These are phyloP conservation scores for Cyberlindnera lachancei DNA, from an alignment of 805 yeast species.

Conservation along the genomic window DNA sequence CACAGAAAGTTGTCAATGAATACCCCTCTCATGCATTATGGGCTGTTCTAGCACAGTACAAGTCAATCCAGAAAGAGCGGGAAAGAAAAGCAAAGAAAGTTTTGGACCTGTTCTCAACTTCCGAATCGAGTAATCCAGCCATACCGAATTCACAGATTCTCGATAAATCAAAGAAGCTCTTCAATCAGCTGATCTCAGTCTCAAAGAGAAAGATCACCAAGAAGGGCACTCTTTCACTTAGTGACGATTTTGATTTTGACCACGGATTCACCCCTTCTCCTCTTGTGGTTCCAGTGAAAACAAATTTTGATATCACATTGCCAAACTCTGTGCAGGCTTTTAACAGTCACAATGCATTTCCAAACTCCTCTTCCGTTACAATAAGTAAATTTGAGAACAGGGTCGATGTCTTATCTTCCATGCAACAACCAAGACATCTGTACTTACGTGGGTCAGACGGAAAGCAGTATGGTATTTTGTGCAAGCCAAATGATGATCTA, in stretches of 20 bases:
- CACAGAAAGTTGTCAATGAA: constrained; percentile 45
- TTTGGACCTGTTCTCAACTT: constrained; percentile 23
- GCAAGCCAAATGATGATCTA: constrained; percentile 85
- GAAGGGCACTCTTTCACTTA: constrained; percentile 20
- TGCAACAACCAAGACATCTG: constrained; percentile 82
- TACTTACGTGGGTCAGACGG: constrained; percentile 76
- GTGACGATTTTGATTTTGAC: constrained; percentile 36
- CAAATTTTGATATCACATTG: constrained; percentile 59
- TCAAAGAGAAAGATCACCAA: constrained; percentile 16
- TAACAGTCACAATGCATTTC: constrained; percentile 37
- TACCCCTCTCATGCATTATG: constrained; percentile 87
- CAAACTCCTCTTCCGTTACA: constrained; percentile 38
- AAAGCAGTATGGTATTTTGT: constrained; percentile 60
- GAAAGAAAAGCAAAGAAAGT: constrained; percentile 39
- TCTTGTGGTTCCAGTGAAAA: constrained; percentile 68
- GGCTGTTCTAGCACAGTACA: constrained; percentile 65
- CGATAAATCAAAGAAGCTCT: constrained; percentile 20
- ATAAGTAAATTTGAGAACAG: constrained; percentile 57
- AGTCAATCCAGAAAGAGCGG: constrained; percentile 47
- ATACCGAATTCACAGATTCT: constrained; percentile 13
- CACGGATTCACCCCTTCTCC: constrained; percentile 34
- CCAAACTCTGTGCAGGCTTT: constrained; percentile 42
- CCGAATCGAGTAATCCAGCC: constrained; percentile 16
- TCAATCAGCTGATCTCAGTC: constrained; percentile 22
- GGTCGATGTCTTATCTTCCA: constrained; percentile 67